Conservation (phyloP, 1,139 yeast species). For the Debaryomyces fabryi region DNA sequence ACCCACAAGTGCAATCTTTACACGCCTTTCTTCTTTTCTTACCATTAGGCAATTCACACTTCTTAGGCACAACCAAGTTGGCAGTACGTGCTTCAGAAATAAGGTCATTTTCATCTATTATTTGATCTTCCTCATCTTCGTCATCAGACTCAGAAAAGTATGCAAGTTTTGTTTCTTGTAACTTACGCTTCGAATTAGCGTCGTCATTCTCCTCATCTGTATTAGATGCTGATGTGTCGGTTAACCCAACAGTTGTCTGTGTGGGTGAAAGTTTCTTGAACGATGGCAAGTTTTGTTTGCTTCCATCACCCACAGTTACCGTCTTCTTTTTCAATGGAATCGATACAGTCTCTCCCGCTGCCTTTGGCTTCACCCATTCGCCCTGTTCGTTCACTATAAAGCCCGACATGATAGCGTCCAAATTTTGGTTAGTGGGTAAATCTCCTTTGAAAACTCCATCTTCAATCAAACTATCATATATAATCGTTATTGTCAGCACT, state of each 20-base stretch:
- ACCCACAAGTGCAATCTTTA: slow-evolving; percentile 96
- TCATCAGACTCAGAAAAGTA: slow-evolving; percentile 54
- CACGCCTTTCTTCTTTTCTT: slow-evolving; percentile 83
- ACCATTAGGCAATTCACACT: slow-evolving; percentile 56
- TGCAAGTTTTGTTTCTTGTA: slow-evolving; percentile 49
- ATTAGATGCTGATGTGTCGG: slow-evolving; percentile 46
- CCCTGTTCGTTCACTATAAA: slow-evolving; percentile 46
- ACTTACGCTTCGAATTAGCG: slow-evolving; percentile 45
- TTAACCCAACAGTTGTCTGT: slow-evolving; percentile 30
- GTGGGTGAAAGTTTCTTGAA: slow-evolving; percentile 30
- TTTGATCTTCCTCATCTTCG: slow-evolving; percentile 39
- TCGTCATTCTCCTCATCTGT: slow-evolving; percentile 42
- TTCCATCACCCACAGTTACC: slow-evolving; percentile 9
- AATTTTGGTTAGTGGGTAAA: slow-evolving; percentile 50
- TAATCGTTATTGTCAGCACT: slow-evolving; percentile 39
- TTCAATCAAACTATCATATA: slow-evolving; percentile 43
- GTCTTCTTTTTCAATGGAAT: slow-evolving; percentile 31
- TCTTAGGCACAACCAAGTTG: slow-evolving; percentile 47
- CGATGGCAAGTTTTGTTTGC: slow-evolving; percentile 23
- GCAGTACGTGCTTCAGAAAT: slow-evolving; percentile 33
- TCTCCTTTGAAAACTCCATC: slow-evolving; percentile 59
- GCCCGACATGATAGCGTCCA: slow-evolving; percentile 67
- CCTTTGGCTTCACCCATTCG: slow-evolving; percentile 50
- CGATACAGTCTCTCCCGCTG: slow-evolving; percentile 27
- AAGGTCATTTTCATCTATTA: slow-evolving; percentile 48